These are phyloP conservation scores for Tremellales sp. DNA, from an alignment of 1,284 basidiomycete genomes.

Conservation along the genomic window DNA sequence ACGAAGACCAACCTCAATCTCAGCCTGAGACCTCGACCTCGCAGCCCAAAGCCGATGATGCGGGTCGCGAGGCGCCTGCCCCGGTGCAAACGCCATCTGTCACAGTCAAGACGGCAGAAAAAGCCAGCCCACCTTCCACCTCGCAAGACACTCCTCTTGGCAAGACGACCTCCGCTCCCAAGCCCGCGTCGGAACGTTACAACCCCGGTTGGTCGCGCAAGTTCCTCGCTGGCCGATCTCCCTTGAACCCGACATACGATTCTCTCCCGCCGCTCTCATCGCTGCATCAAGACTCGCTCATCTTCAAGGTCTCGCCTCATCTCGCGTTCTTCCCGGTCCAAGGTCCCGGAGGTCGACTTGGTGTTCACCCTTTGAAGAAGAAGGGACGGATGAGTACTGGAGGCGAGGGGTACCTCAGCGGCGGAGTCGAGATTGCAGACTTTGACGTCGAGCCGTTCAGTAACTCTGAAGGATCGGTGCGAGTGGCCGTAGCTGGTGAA, in stretches of 20 bases:
- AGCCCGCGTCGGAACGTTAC: conserved; percentile 11
- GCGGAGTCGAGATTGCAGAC: conserved; percentile 46
- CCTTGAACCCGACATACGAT: conserved; percentile 50
- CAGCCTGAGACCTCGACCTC: too few relatives aligned
- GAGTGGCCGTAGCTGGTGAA: conserved; percentile 48
- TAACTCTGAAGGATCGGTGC: conserved; percentile 13
- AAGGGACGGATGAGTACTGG: conserved; percentile 47
- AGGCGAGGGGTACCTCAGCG: conserved; percentile 40
- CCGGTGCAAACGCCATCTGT: too few relatives aligned
- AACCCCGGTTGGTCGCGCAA: conserved; percentile 49
- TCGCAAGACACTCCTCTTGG: too few relatives aligned
- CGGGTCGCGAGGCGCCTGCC: too few relatives aligned
- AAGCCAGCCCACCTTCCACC: too few relatives aligned
- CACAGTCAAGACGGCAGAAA: too few relatives aligned
- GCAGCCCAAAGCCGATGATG: too few relatives aligned
- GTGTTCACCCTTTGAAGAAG: conserved; percentile 42
- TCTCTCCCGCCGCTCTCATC: conserved; percentile 47
- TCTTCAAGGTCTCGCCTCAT: conserved; percentile 37
- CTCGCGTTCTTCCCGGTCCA: conserved; percentile 50
- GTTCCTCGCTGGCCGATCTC: conserved; percentile 49
- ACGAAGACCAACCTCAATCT: too few relatives aligned
- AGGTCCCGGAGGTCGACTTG: conserved; percentile 50
- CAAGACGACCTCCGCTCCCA: neutral
- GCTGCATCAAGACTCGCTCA: conserved; percentile 44
- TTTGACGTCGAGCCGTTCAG: conserved; percentile 39